Percentiles rank a stretch among this genome's conserved stretches.
Conservation (phyloP, 768 basidiomycete species). For the Suillus placidus region DNA sequence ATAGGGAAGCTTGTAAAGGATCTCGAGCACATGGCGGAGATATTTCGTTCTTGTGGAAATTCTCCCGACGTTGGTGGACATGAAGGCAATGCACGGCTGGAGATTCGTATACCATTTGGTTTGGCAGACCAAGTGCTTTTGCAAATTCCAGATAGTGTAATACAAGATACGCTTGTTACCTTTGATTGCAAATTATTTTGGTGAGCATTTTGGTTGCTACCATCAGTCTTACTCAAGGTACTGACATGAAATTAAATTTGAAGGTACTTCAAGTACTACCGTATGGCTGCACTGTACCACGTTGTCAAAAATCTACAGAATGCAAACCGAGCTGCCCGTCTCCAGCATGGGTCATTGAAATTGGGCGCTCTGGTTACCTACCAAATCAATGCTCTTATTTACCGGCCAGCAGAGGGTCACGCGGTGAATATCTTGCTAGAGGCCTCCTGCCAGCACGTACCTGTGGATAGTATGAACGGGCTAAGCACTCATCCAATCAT, state of each 20-base stretch:
- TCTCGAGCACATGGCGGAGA: background rate
- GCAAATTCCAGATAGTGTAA: background rate
- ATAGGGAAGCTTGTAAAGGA: background rate
- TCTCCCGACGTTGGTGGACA: background rate
- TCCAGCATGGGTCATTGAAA: background rate
- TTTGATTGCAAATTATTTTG: background rate
- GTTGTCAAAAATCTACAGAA: background rate
- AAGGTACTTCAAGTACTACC: background rate
- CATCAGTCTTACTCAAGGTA: background rate
- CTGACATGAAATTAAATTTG: background rate
- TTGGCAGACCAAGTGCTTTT: background rate
- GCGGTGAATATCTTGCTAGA: background rate
- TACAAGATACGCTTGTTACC: background rate
- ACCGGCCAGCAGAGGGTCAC: background rate
- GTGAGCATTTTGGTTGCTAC: background rate
- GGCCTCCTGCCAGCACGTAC: background rate
- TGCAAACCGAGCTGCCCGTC: background rate
- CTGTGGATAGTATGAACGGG: too few relatives aligned
- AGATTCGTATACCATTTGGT: background rate
- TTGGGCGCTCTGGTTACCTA: background rate
- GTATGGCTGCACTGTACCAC: background rate
- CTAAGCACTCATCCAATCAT: background rate
- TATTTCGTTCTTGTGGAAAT: background rate
- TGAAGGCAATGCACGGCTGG: background rate
- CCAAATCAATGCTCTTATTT: background rate